phyloP scores from a whole-genome alignment of 2,329 filamentous ascomycete genomes.

The Bipolaris victoriae region DNA sequence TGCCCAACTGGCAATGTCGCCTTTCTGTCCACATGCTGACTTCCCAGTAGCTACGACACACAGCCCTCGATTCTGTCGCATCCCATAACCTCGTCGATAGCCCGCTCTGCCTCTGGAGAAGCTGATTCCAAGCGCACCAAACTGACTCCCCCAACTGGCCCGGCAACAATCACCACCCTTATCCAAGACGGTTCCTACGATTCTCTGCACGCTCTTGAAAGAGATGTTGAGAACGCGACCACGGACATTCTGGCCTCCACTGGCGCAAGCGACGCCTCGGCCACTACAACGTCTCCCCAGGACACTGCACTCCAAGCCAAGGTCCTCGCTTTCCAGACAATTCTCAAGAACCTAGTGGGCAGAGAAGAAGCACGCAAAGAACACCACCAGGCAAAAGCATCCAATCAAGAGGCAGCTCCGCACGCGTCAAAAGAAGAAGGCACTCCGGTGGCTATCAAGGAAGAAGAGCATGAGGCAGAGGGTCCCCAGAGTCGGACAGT shows the following conservation, averaged over 20 bases:
- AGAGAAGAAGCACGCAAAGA: conserved; percentile 37
- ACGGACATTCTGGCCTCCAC: conserved; percentile 48
- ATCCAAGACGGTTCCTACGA: conserved; percentile 50
- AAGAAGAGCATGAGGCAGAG: conserved; percentile 33
- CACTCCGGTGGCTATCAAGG: conserved; percentile 25
- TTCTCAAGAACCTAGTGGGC: conserved; percentile 36
- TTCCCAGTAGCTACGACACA: conserved; percentile 50
- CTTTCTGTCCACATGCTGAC: conserved; percentile 17
- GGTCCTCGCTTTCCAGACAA: conserved; percentile 44
- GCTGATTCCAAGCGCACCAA: conserved; percentile 55
- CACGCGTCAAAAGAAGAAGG: conserved; percentile 19
- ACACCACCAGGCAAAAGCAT: conserved; percentile 13
- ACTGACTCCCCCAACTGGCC: conserved; percentile 41
- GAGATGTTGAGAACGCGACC: conserved; percentile 51
- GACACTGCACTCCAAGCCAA: conserved; percentile 42
- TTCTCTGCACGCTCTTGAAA: conserved; percentile 51
- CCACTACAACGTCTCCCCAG: conserved; percentile 42
- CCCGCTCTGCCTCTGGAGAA: conserved; percentile 46
- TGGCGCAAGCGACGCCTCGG: conserved; percentile 29
- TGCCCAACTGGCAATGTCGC: background rate
- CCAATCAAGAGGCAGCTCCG: conserved; percentile 14
- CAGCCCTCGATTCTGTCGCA: conserved; percentile 54
- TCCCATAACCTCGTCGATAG: conserved; percentile 37
- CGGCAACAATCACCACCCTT: conserved; percentile 48
- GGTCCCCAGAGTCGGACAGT: conserved; percentile 61